These are phyloP conservation scores for Polysphondylium violaceum DNA, from an alignment of 78 protist species.

Conservation along the genomic window DNA sequence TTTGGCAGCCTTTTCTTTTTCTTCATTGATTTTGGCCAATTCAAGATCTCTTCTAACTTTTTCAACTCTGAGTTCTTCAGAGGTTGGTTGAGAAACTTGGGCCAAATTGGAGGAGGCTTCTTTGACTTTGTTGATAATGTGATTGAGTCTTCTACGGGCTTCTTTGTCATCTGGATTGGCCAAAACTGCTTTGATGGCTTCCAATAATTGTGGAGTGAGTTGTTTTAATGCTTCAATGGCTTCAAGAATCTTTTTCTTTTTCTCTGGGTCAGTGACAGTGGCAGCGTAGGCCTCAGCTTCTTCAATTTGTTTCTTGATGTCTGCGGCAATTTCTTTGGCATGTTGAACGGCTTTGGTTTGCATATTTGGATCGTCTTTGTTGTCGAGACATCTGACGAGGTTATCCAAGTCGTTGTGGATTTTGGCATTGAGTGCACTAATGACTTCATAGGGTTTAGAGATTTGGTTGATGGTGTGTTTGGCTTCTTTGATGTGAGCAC, in stretches of 20 bases:
- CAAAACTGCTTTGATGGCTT: conserved; percentile 55
- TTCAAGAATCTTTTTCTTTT: conserved; percentile 49
- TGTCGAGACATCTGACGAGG: conserved; percentile 32
- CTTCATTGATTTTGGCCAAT: conserved; percentile 11
- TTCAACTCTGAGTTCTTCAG: conserved; percentile 50
- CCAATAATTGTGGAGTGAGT: conserved; percentile 47
- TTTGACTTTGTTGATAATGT: conserved; percentile 22
- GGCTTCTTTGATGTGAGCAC: conserved; percentile 36
- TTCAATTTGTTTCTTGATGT: conserved; percentile 65
- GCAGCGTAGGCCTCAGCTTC: conserved; percentile 56
- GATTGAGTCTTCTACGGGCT: conserved; percentile 42
- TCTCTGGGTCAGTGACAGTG: conserved; percentile 45
- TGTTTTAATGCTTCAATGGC: conserved; percentile 41
- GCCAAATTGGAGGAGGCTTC: conserved; percentile 44
- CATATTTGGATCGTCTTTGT: conserved; percentile 72
- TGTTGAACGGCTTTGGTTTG: conserved; percentile 73
- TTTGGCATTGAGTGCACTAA: conserved; percentile 51
- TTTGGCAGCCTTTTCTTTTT: neutral
- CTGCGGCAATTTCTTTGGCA: conserved; percentile 71
- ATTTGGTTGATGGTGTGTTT: conserved; percentile 33
- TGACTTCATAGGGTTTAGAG: conserved; percentile 51
- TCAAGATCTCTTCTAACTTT: conserved; percentile 25
- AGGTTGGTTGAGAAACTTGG: conserved; percentile 53
- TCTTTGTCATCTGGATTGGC: conserved; percentile 69
- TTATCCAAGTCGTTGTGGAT: conserved; percentile 53